phyloP scores from a whole-genome alignment of 495 filamentous ascomycete species.

The Platismatia glauca region DNA sequence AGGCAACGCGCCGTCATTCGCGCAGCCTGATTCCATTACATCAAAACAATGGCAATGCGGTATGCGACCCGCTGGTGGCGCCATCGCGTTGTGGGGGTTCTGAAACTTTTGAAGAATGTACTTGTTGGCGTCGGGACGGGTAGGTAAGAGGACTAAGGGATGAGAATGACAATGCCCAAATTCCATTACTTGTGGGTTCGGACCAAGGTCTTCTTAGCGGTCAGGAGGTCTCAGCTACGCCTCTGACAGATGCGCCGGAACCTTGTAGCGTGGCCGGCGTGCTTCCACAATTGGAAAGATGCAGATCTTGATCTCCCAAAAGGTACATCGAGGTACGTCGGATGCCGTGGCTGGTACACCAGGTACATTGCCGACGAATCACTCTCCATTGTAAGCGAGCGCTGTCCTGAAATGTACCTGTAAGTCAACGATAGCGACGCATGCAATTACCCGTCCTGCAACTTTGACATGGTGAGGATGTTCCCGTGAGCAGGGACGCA shows the following conservation, averaged over 20 bases:
- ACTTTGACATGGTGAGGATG: too few species aligned
- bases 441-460: too few species aligned
- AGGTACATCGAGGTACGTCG: not conserved
- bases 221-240: not conserved
- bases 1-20: not conserved
- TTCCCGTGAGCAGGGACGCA: too few species aligned
- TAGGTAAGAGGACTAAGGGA: not conserved
- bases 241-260: not conserved
- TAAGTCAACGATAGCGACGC: too few species aligned
- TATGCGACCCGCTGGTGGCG: constrained; percentile 1
- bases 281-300: not conserved
- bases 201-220: not conserved
- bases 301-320: not conserved
- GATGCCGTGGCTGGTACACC: not conserved
- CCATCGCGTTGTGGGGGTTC: not conserved
- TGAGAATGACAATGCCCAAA: not conserved
- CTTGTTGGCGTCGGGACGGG: not conserved
- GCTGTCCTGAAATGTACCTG: not conserved
- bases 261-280: not conserved
- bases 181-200: not conserved
- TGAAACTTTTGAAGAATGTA: not conserved
- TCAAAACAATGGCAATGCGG: not conserved
- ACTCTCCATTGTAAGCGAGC: not conserved
- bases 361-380: not conserved
- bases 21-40: not conserved